Conservation (phyloP, 805 yeast species). For the Saccharomycopsis sp. region DNA sequence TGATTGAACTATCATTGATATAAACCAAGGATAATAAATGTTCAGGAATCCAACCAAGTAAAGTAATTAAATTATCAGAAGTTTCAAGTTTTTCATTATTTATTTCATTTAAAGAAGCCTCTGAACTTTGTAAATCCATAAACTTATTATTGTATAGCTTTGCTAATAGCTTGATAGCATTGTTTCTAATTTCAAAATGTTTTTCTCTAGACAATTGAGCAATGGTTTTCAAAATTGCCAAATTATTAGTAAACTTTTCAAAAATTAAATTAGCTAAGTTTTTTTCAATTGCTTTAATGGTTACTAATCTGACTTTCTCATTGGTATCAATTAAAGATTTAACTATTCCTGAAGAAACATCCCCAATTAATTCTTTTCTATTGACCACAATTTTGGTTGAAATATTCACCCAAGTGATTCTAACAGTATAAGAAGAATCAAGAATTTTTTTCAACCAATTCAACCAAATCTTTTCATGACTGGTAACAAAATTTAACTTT, state of each 20-base stretch:
- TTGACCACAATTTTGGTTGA: constrained; percentile 36
- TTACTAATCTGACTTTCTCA: constrained; percentile 55
- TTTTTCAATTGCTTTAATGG: constrained; percentile 41
- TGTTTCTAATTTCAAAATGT: constrained; percentile 50
- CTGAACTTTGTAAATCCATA: constrained; percentile 21
- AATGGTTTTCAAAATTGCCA: constrained; percentile 41
- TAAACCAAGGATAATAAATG: constrained; percentile 55
- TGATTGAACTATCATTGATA: constrained; percentile 60
- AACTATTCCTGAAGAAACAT: constrained; percentile 45
- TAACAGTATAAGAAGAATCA: constrained; percentile 54
- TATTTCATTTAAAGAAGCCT: constrained; percentile 12
- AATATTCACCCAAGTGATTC: constrained; percentile 61
- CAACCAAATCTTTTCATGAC: constrained; percentile 50
- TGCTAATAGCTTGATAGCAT: constrained; percentile 45
- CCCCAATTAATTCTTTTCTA: constrained; percentile 37
- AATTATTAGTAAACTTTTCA: constrained; percentile 33
- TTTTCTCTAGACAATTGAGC: constrained; percentile 64
- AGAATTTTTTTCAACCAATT: constrained; percentile 68
- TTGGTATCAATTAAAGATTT: constrained; percentile 69
- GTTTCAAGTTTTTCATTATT: background rate
- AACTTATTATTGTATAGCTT: constrained; percentile 34
- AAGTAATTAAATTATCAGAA: constrained; percentile 19
- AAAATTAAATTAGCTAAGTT: constrained; percentile 35
- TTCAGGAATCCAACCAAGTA: constrained; percentile 49
- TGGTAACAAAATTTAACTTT: constrained; percentile 44